Evolutionary conservation across 2,329 filamentous ascomycete genomes (phyloP).

Genomic region (Colletotrichum musae): DNA sequence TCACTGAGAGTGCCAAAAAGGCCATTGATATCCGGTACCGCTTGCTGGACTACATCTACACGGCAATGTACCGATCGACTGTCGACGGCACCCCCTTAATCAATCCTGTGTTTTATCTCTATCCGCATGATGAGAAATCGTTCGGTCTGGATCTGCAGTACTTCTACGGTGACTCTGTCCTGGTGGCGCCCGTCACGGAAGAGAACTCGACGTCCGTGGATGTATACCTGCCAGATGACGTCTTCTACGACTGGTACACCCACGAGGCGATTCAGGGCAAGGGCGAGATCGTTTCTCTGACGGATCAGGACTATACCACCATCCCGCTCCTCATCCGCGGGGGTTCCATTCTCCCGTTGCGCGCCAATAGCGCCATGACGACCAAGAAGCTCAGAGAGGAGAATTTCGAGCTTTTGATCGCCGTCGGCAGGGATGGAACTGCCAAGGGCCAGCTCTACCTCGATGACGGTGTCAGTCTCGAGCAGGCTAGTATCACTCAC

Average conservation of each 20-base stretch:
- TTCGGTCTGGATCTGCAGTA: conserved; percentile 65
- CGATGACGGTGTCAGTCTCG: conserved; percentile 79
- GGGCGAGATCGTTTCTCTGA: conserved; percentile 36
- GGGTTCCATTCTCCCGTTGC: conserved; percentile 75
- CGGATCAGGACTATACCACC: conserved; percentile 57
- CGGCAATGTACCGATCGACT: conserved; percentile 74
- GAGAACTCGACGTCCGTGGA: conserved; percentile 60
- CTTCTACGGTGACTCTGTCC: conserved; percentile 63
- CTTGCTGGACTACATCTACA: conserved; percentile 88
- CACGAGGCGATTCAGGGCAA: conserved; percentile 46
- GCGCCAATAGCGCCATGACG: conserved; percentile 71
- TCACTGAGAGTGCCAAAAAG: conserved; percentile 74
- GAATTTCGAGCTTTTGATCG: conserved; percentile 80
- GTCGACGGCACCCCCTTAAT: conserved; percentile 75
- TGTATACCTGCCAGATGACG: conserved; percentile 65
- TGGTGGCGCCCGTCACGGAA: conserved; percentile 65
- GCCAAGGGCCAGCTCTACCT: conserved; percentile 80
- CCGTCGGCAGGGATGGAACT: conserved; percentile 72
- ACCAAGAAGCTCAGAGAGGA: conserved; percentile 74
- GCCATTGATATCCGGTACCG: conserved; percentile 82
- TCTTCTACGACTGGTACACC: conserved; percentile 69
- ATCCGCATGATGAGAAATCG: conserved; percentile 66
- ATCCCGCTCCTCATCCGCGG: conserved; percentile 80
- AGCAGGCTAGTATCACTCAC: conserved; percentile 69
- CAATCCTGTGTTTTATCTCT: conserved; percentile 80